Base-by-base conservation (phyloP, 306 rosid genomes). In the Acacia confusa region DNA sequence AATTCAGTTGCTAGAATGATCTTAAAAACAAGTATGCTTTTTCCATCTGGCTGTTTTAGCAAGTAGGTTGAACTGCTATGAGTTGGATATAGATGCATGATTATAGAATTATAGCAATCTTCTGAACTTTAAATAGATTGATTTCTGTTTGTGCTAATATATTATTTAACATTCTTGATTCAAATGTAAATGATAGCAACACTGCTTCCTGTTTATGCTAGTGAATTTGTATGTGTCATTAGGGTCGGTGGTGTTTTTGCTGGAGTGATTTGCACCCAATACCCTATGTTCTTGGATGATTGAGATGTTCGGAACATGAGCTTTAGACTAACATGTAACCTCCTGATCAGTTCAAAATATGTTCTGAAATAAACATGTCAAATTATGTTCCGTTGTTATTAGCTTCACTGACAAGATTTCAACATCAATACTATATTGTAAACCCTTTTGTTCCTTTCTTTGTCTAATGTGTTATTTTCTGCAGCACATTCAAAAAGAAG, bases 401-500 rank as follows among this genome's bases (percentile, higher is more conserved):
- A 66, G 41, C 44, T 36, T 36, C 40, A 52, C 19, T 15, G n/a
- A 1, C 61, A 19, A 10, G 28, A 9, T 55, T 60, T 40, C 9
- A 40, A 20, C 43, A 58, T 75, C 55, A 77, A 27, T 43, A 5
- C 14, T 7, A 60, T 60, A 27, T 61, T 4, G 16, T 8, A 1
- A 61, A 20, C 4, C 38, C 67, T 27, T 25, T 61, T 25, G 5
- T 4, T 17, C 1, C 1, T 32, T 64, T 22, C n/a, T 28, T 14
- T 45, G 61, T 28, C 34, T 63, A n/a, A 45, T 24, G 32, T 14
- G 14, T 17, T 47, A 1, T 36, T 63, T 47, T 66, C 25, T 4
- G 78, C 86, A 85, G 91, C 87, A 83, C 91, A 4, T 88, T 88
- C 78, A 88, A 88, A 83, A 85, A 85, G 88, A 88, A 88, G 72